Percentiles rank a stretch among this genome's conserved stretches.
Conservation (phyloP, 768 basidiomycete species). For the Russula brevipes region DNA sequence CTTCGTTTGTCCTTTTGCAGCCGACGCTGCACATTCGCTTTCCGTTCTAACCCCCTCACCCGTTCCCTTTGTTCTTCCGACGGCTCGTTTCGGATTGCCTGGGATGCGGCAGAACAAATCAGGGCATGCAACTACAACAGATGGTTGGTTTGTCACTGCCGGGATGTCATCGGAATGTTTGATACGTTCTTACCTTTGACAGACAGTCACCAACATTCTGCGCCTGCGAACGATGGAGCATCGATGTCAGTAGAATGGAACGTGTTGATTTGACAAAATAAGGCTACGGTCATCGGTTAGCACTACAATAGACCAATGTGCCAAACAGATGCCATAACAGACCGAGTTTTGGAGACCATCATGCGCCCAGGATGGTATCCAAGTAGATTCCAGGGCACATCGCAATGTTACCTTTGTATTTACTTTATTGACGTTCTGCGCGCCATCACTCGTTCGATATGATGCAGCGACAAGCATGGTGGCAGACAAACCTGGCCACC, state of each 20-base stretch:
- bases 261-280: constrained; percentile 63
- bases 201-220: constrained; percentile 72
- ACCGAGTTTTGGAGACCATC: constrained; percentile 46
- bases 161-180: constrained; percentile 26
- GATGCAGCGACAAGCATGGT: neutral
- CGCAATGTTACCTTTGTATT: constrained; percentile 73
- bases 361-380: constrained; percentile 69
- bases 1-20: constrained; percentile 51
- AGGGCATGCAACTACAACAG: constrained; percentile 47
- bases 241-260: constrained; percentile 65
- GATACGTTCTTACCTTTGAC: constrained; percentile 43
- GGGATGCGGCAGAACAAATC: constrained; percentile 44
- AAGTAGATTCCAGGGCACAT: constrained; percentile 50
- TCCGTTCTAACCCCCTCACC: constrained; percentile 42
- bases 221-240: constrained; percentile 66
- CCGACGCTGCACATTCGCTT: constrained; percentile 44
- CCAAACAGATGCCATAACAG: constrained; percentile 28
- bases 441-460: constrained; percentile 10
- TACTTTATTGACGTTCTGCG: constrained; percentile 83
- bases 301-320: neutral
- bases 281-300: constrained; percentile 38
- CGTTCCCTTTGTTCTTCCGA: constrained; percentile 52
- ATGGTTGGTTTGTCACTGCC: constrained; percentile 6
- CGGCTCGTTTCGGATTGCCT: constrained; percentile 47
- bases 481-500: constrained; percentile 63